Conservation (phyloP, 805 yeast genomes). For the Cyberlindnera mississippiensis region DNA sequence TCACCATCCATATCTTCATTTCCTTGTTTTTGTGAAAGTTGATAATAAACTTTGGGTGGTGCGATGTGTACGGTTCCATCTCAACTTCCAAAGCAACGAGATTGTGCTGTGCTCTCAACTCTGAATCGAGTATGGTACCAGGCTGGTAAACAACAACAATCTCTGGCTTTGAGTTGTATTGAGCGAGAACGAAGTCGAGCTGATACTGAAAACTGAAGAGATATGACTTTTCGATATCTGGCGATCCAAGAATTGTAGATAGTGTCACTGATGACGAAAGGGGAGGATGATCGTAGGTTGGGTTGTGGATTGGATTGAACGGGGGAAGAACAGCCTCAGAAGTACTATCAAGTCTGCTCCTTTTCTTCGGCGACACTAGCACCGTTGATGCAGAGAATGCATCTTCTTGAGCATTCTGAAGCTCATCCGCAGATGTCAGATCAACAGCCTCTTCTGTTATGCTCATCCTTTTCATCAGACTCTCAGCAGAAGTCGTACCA, state of each 20-base stretch:
- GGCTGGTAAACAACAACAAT: conserved; percentile 31
- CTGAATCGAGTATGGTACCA: conserved; percentile 27
- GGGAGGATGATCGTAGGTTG: conserved; percentile 18
- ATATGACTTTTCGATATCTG: conserved; percentile 33
- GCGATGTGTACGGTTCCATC: conserved; percentile 42
- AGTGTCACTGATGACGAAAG: conserved; percentile 23
- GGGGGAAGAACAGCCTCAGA: conserved; percentile 9
- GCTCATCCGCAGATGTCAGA: conserved; percentile 1
- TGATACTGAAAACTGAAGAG: conserved; percentile 49
- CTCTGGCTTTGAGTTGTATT: conserved; percentile 22
- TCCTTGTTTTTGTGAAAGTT: conserved; percentile 42
- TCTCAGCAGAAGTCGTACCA: too few relatives aligned
- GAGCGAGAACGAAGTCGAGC: conserved; percentile 28
- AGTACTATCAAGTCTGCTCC: neutral
- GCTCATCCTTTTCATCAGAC: neutral
- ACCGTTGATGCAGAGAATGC: too few relatives aligned
- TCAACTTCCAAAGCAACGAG: conserved; percentile 26
- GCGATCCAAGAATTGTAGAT: conserved; percentile 31
- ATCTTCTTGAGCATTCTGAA: neutral
- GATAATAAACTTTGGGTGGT: conserved; percentile 67
- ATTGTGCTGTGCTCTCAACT: conserved; percentile 1
- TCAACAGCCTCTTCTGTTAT: neutral
- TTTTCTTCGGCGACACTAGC: neutral
- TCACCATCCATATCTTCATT: conserved; percentile 51
- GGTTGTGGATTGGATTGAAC: conserved; percentile 22